These are phyloP conservation scores for Fusarium duplospermum DNA, from an alignment of 2,329 filamentous ascomycete species.

Conservation along the genomic window DNA sequence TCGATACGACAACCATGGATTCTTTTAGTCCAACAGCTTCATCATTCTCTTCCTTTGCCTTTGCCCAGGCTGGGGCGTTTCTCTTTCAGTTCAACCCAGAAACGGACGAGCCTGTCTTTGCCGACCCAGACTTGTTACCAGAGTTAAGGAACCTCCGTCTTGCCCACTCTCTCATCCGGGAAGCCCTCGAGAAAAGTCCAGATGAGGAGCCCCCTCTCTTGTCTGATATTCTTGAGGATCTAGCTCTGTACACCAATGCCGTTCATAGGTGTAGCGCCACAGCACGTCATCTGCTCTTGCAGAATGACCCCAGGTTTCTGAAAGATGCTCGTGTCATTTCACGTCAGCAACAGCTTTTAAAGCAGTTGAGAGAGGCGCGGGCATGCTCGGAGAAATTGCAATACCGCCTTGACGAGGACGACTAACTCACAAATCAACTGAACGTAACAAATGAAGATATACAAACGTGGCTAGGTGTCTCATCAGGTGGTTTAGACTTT, in stretches of 20 bases:
- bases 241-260: neutral
- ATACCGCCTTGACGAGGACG: too few relatives aligned
- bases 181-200: neutral
- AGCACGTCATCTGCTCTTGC: neutral
- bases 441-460: too few relatives aligned
- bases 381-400: too few relatives aligned
- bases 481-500: too few relatives aligned
- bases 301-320: neutral
- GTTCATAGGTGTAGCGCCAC: neutral
- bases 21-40: neutral
- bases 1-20: neutral
- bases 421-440: too few relatives aligned
- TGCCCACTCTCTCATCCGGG: neutral
- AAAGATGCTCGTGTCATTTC: neutral
- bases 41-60: neutral
- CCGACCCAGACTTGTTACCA: neutral
- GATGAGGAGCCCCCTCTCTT: neutral
- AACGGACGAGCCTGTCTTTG: neutral
- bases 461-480: too few relatives aligned
- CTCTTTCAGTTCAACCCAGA: neutral
- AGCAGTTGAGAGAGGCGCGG: too few relatives aligned
- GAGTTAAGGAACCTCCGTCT: neutral
- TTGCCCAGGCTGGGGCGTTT: neutral
- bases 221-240: neutral
- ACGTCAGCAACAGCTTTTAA: too few relatives aligned